Evolutionary conservation across 78 protist genomes (phyloP).

Genomic region (Dictyostelium brefeldianum): DNA sequence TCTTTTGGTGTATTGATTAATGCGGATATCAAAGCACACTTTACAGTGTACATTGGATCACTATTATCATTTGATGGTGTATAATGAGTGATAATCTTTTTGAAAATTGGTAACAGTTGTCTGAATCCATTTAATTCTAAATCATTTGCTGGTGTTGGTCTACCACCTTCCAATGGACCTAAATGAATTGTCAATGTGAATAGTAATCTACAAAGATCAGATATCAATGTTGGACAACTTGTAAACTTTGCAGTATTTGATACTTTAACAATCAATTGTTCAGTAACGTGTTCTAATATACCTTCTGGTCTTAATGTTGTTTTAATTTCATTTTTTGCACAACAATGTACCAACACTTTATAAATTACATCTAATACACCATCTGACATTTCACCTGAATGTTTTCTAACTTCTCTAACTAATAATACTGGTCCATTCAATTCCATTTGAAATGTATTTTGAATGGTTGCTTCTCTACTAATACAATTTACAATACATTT

Average conservation of each 20-base stretch:
- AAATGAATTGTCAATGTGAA: conserved; percentile 62
- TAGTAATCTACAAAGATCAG: conserved; percentile 50
- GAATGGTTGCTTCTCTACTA: conserved; percentile 14
- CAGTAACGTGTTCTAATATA: conserved; percentile 13
- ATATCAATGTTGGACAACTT: conserved; percentile 3
- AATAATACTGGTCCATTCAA: conserved; percentile 52
- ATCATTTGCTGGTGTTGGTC: conserved; percentile 9
- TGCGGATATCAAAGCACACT: conserved; percentile 44
- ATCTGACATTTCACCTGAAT: not conserved
- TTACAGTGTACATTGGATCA: conserved; percentile 42
- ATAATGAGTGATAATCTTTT: conserved; percentile 32
- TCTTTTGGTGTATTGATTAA: conserved; percentile 59
- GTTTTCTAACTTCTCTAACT: not conserved
- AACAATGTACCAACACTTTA: conserved; percentile 58
- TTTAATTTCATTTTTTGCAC: conserved; percentile 19
- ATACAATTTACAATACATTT: conserved; percentile 57
- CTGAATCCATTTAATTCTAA: conserved; percentile 25
- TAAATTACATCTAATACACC: conserved; percentile 28
- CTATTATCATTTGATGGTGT: not conserved
- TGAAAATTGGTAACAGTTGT: conserved; percentile 37
- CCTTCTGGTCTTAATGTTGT: conserved; percentile 9
- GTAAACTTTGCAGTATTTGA: not conserved
- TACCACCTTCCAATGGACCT: conserved; percentile 71
- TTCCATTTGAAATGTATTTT: conserved; percentile 1
- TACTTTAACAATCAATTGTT: not conserved